Evolutionary conservation across 2,329 filamentous ascomycete species (phyloP).

Genomic region (Ilyonectria mors-panacis): DNA sequence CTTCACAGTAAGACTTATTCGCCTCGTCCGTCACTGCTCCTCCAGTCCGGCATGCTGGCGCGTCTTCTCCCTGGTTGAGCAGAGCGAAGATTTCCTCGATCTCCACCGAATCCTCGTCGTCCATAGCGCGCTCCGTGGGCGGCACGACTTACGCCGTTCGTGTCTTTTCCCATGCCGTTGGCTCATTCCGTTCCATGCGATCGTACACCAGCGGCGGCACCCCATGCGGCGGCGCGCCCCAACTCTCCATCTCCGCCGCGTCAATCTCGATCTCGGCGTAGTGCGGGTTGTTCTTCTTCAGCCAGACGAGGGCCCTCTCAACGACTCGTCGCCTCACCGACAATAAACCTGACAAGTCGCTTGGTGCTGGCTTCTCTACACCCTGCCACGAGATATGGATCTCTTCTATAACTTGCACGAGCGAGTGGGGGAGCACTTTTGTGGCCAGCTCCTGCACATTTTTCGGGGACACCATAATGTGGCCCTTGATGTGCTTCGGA

Average conservation of each 20-base stretch:
- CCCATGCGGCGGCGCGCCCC: background rate
- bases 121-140: too few relatives aligned
- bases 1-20: background rate
- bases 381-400: background rate
- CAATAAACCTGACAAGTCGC: background rate
- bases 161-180: background rate
- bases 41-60: too few relatives aligned
- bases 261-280: background rate
- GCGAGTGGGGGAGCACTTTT: too few relatives aligned
- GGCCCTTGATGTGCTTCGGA: too few relatives aligned
- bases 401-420: too few relatives aligned
- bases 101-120: too few relatives aligned
- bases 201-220: background rate
- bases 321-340: background rate
- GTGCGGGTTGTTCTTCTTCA: background rate
- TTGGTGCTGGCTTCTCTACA: background rate
- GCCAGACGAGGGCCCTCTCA: background rate
- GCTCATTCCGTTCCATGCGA: conserved; percentile 10
- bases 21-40: background rate
- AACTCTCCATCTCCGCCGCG: background rate
- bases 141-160: too few relatives aligned
- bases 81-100: background rate
- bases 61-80: background rate
- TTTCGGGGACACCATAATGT: too few relatives aligned
- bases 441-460: background rate